A percentile compares a stretch with the other conserved stretches of the same genome.
Evolutionary conservation across 192 early-diverging fungal genomes (phyloP).

Genomic region (Coemansia sp.): DNA sequence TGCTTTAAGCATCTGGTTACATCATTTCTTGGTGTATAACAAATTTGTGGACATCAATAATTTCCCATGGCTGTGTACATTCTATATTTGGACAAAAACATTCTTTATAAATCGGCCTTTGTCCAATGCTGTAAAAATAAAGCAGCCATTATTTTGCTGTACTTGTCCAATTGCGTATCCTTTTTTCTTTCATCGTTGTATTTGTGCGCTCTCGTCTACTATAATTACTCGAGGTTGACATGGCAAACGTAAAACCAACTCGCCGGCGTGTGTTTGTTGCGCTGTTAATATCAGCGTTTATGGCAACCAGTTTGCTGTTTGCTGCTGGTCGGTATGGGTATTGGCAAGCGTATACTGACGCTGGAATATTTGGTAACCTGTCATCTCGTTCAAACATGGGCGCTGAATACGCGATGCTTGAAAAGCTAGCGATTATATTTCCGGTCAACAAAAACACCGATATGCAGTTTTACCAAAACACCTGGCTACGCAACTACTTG

Average conservation of each 20-base stretch:
- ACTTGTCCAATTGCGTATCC: not conserved
- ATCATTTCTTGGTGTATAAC: too few relatives aligned
- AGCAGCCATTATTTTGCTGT: not conserved
- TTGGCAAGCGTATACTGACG: not conserved
- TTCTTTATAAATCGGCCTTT: not conserved
- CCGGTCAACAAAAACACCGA: constrained; percentile 49
- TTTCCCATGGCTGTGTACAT: not conserved
- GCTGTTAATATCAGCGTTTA: not conserved
- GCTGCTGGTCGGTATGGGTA: not conserved
- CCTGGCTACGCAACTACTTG: constrained; percentile 40
- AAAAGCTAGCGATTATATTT: constrained; percentile 39
- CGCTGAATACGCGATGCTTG: not conserved
- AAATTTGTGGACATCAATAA: too few relatives aligned
- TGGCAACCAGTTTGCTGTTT: not conserved
- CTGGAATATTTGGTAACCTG: not conserved
- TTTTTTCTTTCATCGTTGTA: not conserved
- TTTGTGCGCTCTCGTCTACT: not conserved
- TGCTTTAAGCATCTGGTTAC: too few relatives aligned
- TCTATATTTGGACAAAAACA: not conserved
- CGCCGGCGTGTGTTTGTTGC: not conserved
- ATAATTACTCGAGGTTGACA: not conserved
- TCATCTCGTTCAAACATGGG: not conserved
- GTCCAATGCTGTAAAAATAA: not conserved
- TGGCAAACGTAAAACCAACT: not conserved
- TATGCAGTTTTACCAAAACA: constrained; percentile 50